A percentile compares a stretch with the other conserved stretches of the same genome.
Conservation (phyloP, 495 filamentous ascomycete genomes). For the Trichoderma parareesei region DNA sequence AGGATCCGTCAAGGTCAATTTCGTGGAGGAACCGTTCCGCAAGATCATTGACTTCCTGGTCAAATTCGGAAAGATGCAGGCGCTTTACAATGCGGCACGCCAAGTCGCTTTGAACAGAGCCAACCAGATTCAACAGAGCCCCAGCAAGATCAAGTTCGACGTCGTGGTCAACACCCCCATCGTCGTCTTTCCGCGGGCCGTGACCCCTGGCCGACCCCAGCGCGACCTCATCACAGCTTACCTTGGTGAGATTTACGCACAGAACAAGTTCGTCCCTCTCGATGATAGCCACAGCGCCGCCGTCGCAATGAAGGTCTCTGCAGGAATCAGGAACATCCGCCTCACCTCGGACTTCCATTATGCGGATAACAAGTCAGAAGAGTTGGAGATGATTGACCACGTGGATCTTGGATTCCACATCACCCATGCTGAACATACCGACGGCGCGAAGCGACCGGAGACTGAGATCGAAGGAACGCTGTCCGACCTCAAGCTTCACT, state of each 20-base stretch:
- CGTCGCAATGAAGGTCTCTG: conserved; percentile 80
- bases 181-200: conserved; percentile 76
- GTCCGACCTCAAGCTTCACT: conserved; percentile 81
- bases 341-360: conserved; percentile 89
- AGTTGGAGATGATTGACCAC: conserved; percentile 92
- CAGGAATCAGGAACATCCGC: conserved; percentile 85
- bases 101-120: conserved; percentile 94
- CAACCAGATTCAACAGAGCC: conserved; percentile 82
- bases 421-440: conserved; percentile 78
- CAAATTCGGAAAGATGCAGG: conserved; percentile 99
- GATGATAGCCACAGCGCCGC: conserved; percentile 60
- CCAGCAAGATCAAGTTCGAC: conserved; percentile 86
- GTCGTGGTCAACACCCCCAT: conserved; percentile 90
- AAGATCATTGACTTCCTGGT: conserved; percentile 97
- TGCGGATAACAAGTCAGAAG: conserved; percentile 59
- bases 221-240: conserved; percentile 86
- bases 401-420: conserved; percentile 89
- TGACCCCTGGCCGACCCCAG: conserved; percentile 47
- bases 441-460: conserved; percentile 72
- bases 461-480: conserved; percentile 84
- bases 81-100: conserved; percentile 93
- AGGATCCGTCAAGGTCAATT: conserved; percentile 92
- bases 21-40: conserved; percentile 91
- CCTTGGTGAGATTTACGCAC: conserved; percentile 92
- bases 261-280: conserved; percentile 80